Percentiles rank a stretch among this genome's conserved stretches.
Conservation (phyloP, 495 filamentous ascomycete species). For the Aspergillus mulundensis region DNA sequence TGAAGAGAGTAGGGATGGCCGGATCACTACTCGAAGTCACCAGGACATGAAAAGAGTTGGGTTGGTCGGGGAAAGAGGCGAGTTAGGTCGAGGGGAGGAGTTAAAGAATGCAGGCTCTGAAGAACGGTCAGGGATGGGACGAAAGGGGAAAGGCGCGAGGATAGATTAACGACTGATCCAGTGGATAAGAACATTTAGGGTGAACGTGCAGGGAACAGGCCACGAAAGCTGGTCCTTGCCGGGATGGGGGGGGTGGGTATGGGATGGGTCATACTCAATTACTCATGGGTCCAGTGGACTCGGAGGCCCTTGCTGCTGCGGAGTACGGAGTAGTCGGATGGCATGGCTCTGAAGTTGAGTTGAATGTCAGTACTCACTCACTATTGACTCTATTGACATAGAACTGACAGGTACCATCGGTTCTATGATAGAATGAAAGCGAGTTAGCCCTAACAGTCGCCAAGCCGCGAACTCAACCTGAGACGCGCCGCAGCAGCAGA, state of each 20-base stretch:
- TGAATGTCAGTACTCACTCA: no score
- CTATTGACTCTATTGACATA: no score
- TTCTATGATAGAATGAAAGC: no score
- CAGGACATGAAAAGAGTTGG: neutral
- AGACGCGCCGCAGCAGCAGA: neutral
- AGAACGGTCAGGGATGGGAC: neutral
- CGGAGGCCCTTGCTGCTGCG: no score
- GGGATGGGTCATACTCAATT: no score
- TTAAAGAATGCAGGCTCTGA: constrained; percentile 2
- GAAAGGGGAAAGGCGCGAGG: neutral
- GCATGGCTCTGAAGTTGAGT: no score
- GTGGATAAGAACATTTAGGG: neutral
- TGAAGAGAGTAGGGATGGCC: constrained; percentile 1
- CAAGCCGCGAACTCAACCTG: no score
- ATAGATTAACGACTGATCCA: neutral
- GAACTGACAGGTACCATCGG: neutral
- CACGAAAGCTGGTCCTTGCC: neutral
- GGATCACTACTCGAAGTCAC: neutral
- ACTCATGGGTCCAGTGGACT: no score
- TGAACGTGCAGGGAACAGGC: neutral
- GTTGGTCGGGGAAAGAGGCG: neutral
- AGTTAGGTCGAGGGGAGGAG: neutral
- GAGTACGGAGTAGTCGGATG: no score
- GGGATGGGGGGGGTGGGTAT: neutral
- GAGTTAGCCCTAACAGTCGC: no score